These are phyloP conservation scores for Diaporthe australafricana DNA, from an alignment of 2,329 filamentous ascomycete genomes.

Conservation along the genomic window DNA sequence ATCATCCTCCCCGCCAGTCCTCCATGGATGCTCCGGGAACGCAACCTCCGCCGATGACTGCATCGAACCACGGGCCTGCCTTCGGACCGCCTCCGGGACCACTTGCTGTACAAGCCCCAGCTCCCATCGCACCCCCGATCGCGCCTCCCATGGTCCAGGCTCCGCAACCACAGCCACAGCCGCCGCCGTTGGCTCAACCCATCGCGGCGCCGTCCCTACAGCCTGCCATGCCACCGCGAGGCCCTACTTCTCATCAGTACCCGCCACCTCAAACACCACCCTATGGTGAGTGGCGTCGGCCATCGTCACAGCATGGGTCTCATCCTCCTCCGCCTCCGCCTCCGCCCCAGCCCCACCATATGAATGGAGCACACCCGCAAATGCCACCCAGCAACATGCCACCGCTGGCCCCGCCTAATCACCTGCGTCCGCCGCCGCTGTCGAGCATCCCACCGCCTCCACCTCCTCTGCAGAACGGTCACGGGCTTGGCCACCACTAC, in stretches of 20 bases:
- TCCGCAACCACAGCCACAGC: slow-evolving; percentile 36
- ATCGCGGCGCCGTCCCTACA: slow-evolving; percentile 42
- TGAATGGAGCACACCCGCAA: slow-evolving; percentile 37
- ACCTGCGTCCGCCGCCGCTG: slow-evolving; percentile 62
- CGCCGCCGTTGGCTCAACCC: slow-evolving; percentile 41
- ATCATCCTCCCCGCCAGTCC: slow-evolving; percentile 29
- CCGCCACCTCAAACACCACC: slow-evolving; percentile 51
- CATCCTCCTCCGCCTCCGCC: slow-evolving; percentile 48
- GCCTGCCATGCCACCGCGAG: slow-evolving; percentile 42
- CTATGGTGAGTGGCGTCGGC: slow-evolving; percentile 64
- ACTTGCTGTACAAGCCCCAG: slow-evolving; percentile 24
- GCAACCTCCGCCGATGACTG: slow-evolving; percentile 27
- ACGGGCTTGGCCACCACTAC: slow-evolving; percentile 44
- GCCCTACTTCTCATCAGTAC: slow-evolving; percentile 51
- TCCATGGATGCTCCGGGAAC: slow-evolving; percentile 25
- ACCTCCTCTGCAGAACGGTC: slow-evolving; percentile 56
- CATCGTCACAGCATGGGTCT: slow-evolving; percentile 59
- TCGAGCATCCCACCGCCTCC: slow-evolving; percentile 54
- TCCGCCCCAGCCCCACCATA: slow-evolving; percentile 39
- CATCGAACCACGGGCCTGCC: slow-evolving; percentile 13
- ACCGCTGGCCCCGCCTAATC: slow-evolving; percentile 45
- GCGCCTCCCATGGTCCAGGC: slow-evolving; percentile 39
- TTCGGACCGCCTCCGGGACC: slow-evolving; percentile 28
- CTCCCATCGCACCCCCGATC: slow-evolving; percentile 31
- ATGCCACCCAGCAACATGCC: slow-evolving; percentile 41